Percentiles rank a stretch among this genome's conserved stretches.
Evolutionary conservation across 2,329 filamentous ascomycete species (phyloP).

Genomic region (Ophioceras dolichostomum): DNA sequence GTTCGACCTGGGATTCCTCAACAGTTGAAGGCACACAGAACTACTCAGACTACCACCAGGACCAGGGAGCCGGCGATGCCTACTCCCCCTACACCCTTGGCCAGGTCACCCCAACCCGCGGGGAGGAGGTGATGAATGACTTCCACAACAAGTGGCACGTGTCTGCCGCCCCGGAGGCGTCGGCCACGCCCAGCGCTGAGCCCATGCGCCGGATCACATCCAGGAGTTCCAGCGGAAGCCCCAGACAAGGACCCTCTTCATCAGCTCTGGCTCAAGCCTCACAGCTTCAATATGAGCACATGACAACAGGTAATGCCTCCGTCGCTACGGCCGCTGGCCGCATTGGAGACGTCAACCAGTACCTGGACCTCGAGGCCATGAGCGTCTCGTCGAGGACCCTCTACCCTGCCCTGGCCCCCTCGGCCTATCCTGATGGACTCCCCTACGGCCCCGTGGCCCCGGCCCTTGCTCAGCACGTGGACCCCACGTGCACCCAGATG

Average conservation of each 20-base stretch:
- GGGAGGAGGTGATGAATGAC: constrained; percentile 34
- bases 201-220: constrained; percentile 33
- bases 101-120: constrained; percentile 41
- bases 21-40: constrained; percentile 48
- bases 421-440: constrained; percentile 29
- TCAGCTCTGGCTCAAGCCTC: constrained; percentile 35
- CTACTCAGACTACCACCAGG: constrained; percentile 41
- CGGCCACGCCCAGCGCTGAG: constrained; percentile 21
- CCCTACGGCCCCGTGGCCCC: constrained; percentile 28
- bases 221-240: constrained; percentile 29
- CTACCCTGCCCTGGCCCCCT: constrained; percentile 29
- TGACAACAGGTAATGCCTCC: constrained; percentile 37
- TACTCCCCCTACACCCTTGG: constrained; percentile 40
- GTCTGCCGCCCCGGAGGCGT: no score
- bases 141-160: constrained; percentile 37
- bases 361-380: constrained; percentile 10
- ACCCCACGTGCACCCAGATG: constrained; percentile 34
- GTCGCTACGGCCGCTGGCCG: constrained; percentile 11
- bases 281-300: constrained; percentile 37
- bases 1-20: constrained; percentile 43
- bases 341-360: constrained; percentile 11
- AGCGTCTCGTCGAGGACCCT: constrained; percentile 18
- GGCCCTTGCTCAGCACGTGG: constrained; percentile 37
- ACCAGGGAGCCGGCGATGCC: constrained; percentile 33
- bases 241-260: constrained; percentile 23